Evolutionary conservation across 441 rosid species (phyloP), one percentile per base, ranked within the genome.

Genomic region (Corymbia calophylla): DNA sequence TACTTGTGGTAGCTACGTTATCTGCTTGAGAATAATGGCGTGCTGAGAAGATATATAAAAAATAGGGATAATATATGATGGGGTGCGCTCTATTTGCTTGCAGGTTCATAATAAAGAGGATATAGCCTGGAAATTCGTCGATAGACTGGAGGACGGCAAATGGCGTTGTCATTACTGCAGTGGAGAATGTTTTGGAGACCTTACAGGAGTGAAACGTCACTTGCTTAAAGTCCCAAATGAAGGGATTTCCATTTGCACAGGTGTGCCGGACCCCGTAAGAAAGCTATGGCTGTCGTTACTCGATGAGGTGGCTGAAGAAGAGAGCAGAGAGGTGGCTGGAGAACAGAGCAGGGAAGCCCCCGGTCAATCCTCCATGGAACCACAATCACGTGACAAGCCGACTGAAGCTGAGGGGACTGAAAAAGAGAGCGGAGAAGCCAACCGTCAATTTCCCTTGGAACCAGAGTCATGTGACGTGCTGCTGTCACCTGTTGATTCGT

Each of bases 1-100:
- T 0, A 0, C 58, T 1, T 55, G 58, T 19, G 58, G 25, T 55
- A 55, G 58, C 58, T 55, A 55, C 0, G 8, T 55, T 55, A 19
- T 55, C 0, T 55, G 4, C 58, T 0, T 3, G 25, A 55, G 58
- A 55, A 55, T 55, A 0, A 3, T 55, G 58, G 1, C 10, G 4
- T 0, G 0, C 58, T 55, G 2, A 17, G 23, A 54, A 54, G 56
- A 54, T 17, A 0, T 17, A 2, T 17, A 17, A 53, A 53, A 17
- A 1, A 17, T 53, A 0, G 21, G 21, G 21, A 53, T 53, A 17
- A 6, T 53, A 53, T 17, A 17, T 53, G 21, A 53, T 6, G 56
- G 23, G 8, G 4, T 17, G 56, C 21, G 3, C 56, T 1, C 56
- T 54, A 2, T 54, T 54, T 54, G 56, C 23, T 54, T 54, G 56